Evolutionary conservation across 2,329 filamentous ascomycete genomes (phyloP).

Genomic region (Venturia pyrina): DNA sequence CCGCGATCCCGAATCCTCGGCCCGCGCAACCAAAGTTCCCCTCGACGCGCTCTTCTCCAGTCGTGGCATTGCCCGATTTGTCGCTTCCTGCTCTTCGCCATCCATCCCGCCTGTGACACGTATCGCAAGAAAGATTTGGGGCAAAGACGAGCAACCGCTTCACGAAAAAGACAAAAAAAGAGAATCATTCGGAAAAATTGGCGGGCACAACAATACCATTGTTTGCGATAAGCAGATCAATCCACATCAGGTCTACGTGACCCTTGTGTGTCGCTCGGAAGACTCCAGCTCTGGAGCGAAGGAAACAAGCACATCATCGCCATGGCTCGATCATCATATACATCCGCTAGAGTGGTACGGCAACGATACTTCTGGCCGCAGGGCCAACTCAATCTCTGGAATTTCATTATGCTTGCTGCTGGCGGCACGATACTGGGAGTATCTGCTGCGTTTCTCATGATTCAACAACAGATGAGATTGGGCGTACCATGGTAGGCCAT

Average conservation of each 20-base stretch:
- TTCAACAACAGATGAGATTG: conserved; percentile 45
- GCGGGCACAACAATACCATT: neutral
- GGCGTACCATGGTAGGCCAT: conserved; percentile 49
- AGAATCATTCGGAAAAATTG: neutral
- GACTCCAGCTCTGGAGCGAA: neutral
- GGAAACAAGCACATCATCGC: neutral
- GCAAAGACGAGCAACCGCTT: neutral
- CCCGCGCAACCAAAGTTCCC: neutral
- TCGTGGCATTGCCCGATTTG: neutral
- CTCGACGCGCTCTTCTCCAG: neutral
- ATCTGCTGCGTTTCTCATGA: conserved; percentile 49
- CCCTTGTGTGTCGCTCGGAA: neutral
- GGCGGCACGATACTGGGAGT: conserved; percentile 50
- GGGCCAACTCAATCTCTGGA: conserved; percentile 55
- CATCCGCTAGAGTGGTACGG: conserved; percentile 3
- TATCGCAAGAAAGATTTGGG: neutral
- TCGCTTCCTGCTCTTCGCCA: neutral
- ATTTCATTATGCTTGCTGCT: conserved; percentile 49
- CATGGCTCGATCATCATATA: conserved; percentile 5
- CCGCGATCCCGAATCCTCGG: neutral
- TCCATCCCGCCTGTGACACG: neutral
- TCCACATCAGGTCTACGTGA: neutral
- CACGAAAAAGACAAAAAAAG: neutral
- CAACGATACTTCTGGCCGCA: conserved; percentile 52
- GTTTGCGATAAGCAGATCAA: neutral